Base-by-base conservation (phyloP, 352 stramenopile genomes). In the Phytophthora nicotianae region DNA sequence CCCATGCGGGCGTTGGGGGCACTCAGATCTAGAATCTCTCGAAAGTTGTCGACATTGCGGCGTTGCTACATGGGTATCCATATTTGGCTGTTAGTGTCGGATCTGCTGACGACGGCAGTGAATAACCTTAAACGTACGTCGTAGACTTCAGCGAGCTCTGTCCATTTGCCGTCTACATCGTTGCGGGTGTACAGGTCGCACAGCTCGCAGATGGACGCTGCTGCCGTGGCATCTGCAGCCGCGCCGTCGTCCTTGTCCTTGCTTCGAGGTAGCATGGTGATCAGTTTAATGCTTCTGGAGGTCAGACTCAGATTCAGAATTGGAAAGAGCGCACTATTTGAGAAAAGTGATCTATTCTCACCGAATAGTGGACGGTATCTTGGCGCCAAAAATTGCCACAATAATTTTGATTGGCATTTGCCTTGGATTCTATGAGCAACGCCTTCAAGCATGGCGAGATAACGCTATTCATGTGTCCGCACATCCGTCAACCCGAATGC, bases 1-100 rank as follows among this genome's bases (percentile, higher is more conserved):
- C 78, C 79, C 50, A 93, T 68, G 14, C 85, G 75, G 45, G 72
- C 72, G 2, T 50, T 77, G 0, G 85, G 85, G 8, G 74, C 76
- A 41, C 81, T 91, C 32, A 93, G 62, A 58, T 89, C 77, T 24
- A 93, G 58, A 58, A 93, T 93, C 65, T 93, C 85, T 5, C 68
- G 62, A 27, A 90, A 68, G 47, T 90, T 91, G 58, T 91, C 81
- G 24, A 89, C 75, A 57, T 91, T 93, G 23, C 75, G 74, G 23
- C 85, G 82, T 87, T 91, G 81, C 82, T 93, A 58, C 13, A 49
- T 10, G 41, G 6, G 58, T 7, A 23, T 21, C 10, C 23, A 37
- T n/a, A n/a, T n/a, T n/a, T n/a, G 7, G 13, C 2, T 24, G 10
- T 23, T 24, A 63, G 19, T 24, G 5, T 32, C 7, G 20, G 46